phyloP scores from a whole-genome alignment of 441 rosid species.

The Hura crepitans region DNA sequence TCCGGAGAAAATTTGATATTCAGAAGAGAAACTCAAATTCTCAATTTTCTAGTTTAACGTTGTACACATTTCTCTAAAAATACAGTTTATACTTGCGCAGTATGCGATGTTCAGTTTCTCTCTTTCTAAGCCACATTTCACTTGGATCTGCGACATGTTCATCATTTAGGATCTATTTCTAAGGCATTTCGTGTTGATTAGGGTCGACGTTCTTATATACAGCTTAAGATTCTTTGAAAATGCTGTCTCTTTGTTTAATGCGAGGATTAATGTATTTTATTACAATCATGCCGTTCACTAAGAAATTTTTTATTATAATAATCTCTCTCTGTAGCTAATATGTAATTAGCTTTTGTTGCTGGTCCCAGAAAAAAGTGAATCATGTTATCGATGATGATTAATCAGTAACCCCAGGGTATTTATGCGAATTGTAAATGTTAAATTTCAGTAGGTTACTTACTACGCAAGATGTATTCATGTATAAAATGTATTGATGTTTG shows the following conservation, averaged over 20 bases:
- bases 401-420: background rate
- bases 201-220: background rate
- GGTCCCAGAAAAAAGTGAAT: background rate
- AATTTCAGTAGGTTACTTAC: background rate
- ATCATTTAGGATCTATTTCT: background rate
- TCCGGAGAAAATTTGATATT: background rate
- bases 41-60: background rate
- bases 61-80: background rate
- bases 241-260: background rate
- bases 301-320: background rate
- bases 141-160: conserved; percentile 3
- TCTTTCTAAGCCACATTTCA: background rate
- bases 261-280: background rate
- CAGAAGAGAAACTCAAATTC: background rate
- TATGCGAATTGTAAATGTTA: background rate
- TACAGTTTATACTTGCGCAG: background rate
- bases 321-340: background rate
- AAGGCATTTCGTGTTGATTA: background rate
- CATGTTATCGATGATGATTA: background rate
- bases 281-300: background rate
- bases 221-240: background rate
- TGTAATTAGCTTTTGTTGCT: background rate
- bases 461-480: background rate
- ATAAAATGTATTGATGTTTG: background rate
- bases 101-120: background rate